These are phyloP conservation scores for Cicer bijugum DNA, from an alignment of 306 rosid species.

Conservation along the genomic window DNA sequence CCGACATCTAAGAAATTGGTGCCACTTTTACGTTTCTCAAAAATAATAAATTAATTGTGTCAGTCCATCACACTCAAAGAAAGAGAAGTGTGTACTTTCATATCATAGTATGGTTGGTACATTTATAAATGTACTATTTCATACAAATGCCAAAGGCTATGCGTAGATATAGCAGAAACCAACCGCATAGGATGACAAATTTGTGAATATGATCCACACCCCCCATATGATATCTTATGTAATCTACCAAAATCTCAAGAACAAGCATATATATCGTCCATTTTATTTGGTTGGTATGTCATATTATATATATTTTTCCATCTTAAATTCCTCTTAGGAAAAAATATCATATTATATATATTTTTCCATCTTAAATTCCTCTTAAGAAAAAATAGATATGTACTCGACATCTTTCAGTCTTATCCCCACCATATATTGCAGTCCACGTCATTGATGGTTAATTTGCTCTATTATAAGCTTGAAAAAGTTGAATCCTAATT, in stretches of 20 bases:
- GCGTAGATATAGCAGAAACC: constrained; percentile 17
- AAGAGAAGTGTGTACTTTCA: not conserved
- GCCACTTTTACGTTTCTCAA: too few relatives aligned
- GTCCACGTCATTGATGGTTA: constrained; percentile 49
- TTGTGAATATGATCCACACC: not conserved
- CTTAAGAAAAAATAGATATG: constrained; percentile 41
- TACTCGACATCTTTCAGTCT: constrained; percentile 49
- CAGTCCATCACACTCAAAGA: not conserved
- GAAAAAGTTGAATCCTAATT: constrained; percentile 31
- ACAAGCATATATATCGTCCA: constrained; percentile 35
- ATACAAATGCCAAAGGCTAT: not conserved
- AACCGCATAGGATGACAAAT: not conserved
- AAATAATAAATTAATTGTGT: too few relatives aligned
- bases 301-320: not conserved
- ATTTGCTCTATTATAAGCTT: constrained; percentile 42
- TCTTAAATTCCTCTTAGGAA: too few relatives aligned
- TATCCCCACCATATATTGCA: constrained; percentile 44
- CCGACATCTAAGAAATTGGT: too few relatives aligned
- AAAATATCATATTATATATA: too few relatives aligned
- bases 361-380: constrained; percentile 33
- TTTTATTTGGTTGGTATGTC: constrained; percentile 43
- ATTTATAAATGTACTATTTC: constrained; percentile 3
- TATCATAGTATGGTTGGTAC: not conserved
- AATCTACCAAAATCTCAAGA: constrained; percentile 40
- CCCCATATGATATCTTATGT: not conserved